Evolutionary conservation across 106 monocot species (phyloP).

Genomic region (Dioscorea zingiberensis): DNA sequence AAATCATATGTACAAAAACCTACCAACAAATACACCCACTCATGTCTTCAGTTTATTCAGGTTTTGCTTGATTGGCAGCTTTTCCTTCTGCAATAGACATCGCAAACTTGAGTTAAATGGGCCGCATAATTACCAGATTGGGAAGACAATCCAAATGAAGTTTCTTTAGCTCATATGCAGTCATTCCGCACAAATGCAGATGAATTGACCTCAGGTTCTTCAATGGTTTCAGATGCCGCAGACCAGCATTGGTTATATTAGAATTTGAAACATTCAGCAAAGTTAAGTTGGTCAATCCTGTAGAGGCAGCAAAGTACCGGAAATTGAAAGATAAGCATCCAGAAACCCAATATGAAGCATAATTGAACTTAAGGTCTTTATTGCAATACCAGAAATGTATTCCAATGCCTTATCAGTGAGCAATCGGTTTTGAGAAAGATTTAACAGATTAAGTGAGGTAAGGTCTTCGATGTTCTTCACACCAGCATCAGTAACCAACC

Average conservation of each 20-base stretch:
- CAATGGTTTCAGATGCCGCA: constrained; percentile 72
- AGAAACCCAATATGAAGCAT: too few relatives aligned
- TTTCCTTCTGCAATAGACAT: too few relatives aligned
- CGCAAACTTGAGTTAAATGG: constrained; percentile 31
- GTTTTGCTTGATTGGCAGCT: too few relatives aligned
- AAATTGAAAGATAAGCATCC: too few relatives aligned
- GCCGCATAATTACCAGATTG: constrained; percentile 66
- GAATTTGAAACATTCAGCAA: constrained; percentile 64
- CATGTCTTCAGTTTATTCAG: too few relatives aligned
- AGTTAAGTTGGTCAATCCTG: constrained; percentile 59
- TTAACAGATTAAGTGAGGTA: constrained; percentile 61
- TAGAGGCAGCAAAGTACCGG: background rate
- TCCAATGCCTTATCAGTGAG: constrained; percentile 87
- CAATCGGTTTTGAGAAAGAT: constrained; percentile 80
- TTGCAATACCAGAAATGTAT: constrained; percentile 64
- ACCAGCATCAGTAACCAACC: constrained; percentile 71
- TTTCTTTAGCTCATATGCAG: constrained; percentile 80
- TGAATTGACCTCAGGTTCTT: constrained; percentile 78
- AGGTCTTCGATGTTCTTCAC: constrained; percentile 90
- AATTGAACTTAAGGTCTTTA: too few relatives aligned
- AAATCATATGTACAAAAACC: too few relatives aligned
- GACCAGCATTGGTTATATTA: constrained; percentile 60
- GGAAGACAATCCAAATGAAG: constrained; percentile 81
- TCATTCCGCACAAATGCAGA: constrained; percentile 82
- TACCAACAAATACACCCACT: too few relatives aligned